Conservation (phyloP, 2,329 filamentous ascomycete genomes). For the Talaromyces marneffei region DNA sequence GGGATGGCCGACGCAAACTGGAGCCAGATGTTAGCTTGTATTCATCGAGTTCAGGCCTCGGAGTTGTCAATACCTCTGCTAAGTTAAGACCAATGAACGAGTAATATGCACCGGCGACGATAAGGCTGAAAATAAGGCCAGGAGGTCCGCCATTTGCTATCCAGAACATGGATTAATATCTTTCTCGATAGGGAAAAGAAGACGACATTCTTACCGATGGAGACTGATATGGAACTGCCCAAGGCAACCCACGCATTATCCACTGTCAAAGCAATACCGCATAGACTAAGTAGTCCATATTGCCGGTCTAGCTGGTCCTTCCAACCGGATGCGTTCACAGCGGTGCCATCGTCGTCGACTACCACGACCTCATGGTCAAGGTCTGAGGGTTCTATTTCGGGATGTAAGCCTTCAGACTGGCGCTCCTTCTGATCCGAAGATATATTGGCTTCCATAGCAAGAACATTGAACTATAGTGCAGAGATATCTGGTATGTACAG, state of each 20-base stretch:
- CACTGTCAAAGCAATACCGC: conserved; percentile 15
- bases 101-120: conserved; percentile 44
- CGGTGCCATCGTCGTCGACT: conserved; percentile 5
- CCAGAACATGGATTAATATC: conserved; percentile 28
- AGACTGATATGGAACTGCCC: conserved; percentile 15
- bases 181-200: conserved; percentile 22
- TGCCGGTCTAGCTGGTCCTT: conserved; percentile 13
- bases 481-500: background rate
- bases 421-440: background rate
- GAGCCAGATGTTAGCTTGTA: background rate
- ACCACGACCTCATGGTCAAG: conserved; percentile 13
- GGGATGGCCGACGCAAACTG: conserved; percentile 46
- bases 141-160: conserved; percentile 42
- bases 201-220: conserved; percentile 12
- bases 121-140: conserved; percentile 45
- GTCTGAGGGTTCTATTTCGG: background rate
- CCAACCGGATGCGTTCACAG: conserved; percentile 14
- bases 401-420: background rate
- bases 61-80: conserved; percentile 23
- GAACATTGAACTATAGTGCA: background rate
- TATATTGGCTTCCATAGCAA: background rate
- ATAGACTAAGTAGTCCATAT: conserved; percentile 14
- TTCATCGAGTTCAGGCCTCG: too few species aligned
- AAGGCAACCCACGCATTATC: conserved; percentile 17
- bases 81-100: conserved; percentile 43